Base-by-base conservation (phyloP, 2,329 filamentous ascomycete genomes). In the Neonectria ditissima region DNA sequence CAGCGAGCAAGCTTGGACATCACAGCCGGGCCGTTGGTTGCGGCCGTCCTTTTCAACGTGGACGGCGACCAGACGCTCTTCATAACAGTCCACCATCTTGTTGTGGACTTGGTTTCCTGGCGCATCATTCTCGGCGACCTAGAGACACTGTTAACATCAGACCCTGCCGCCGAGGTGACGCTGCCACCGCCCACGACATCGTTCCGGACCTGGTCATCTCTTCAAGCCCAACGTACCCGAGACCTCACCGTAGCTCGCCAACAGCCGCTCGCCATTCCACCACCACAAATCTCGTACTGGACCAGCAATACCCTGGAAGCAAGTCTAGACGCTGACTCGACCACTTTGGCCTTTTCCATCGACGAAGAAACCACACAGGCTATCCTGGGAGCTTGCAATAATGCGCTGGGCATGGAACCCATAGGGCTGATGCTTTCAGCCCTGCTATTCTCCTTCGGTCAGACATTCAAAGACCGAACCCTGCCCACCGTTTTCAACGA, bases 401-500 rank as follows among this genome's bases (percentile, higher is more conserved):
- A 62, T 5, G 22, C 28, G 2, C 22, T 66, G 16, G 57, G 55
- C 3, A 66, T 55, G 4, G 58, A 41, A 7, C 65, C 65, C 10
- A 48, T 65, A 16, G 62, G 65, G 7, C n/a, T 66, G 24, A 65
- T 65, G 54, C 54, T 66, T 4, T 55, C 62, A 26, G 65, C 51
- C 9, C 18, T 59, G 5, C 18, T 66, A 1, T 59, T 48, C 9
- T 62, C 65, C 1, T 66, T 66, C 39, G 37, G 50, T 5, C 30
- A 45, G 1, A 67, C 65, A 1, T 83, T 83, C 52, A 41, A 64
- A 0, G 76, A 81, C 54, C 74, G 78, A 1, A 5, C 65, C 0
- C 22, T 69, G 0, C 80, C 80, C 0, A 60, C 71, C 4, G 69
- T 83, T 2, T 82, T 79, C 62, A 76, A 69, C 34, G 80, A 83